Base-by-base conservation (phyloP, 2,329 filamentous ascomycete genomes). In the Verruconis gallopava region DNA sequence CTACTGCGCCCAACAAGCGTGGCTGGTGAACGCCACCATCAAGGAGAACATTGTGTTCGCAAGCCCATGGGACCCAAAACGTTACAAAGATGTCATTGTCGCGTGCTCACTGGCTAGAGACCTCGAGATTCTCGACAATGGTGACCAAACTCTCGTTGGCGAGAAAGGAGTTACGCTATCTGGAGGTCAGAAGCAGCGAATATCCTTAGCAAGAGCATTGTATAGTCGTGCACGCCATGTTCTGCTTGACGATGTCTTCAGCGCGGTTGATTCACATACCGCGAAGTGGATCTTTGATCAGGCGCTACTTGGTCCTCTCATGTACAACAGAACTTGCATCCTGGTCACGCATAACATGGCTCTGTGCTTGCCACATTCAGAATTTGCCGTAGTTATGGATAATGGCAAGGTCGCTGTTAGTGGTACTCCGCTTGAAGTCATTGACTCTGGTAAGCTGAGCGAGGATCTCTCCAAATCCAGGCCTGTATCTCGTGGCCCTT, bases 231-330 rank as follows among this genome's bases (percentile, higher is more conserved):
- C 88, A 4, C 81, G 80, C 41, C 89, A 96, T 59, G 65, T 98
- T 13, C 72, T 98, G 9, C 71, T 98, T 38, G 91, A 98, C 55
- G 91, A 98, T 59, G 94, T 93, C 48, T 71, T 98, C 34, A 95
- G 88, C 55, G 91, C 91, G 20, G 91, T 98, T 22, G 91, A 98
- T 59, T 93, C 91, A 3, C 91, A 98, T 53, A 96, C 91, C 0
- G 88, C 88, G 2, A 93, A 95, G 59, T 95, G 93, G 80, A 96
- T 98, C 50, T 96, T 96, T 63, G 82, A 81, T 56, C 82, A 94
- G 60, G 93, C 88, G 46, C 79, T 98, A 48, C 79, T 79, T 51
- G 91, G 91, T 2, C 83, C 85, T 4, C 64, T 98, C 40, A 96
- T 98, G 91, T 66, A 73, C 44, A 72, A 79, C 54, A 78, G 91